Conservation (phyloP, 1,284 basidiomycete species). For the Coniophora puteana region DNA sequence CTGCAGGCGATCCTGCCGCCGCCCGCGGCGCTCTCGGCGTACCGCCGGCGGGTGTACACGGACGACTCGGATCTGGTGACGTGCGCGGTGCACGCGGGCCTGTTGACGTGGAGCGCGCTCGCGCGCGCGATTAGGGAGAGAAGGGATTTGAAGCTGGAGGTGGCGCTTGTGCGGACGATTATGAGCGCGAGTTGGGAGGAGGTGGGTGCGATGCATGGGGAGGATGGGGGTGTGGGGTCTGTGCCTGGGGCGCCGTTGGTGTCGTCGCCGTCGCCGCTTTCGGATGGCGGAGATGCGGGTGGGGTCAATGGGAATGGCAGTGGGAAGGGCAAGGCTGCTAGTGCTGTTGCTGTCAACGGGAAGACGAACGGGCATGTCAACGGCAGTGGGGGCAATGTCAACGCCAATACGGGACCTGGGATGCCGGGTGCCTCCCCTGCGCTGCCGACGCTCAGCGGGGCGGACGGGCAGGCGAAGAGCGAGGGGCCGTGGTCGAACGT, state of each 20-base stretch:
- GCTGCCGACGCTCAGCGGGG: background rate
- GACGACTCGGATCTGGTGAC: constrained; percentile 72
- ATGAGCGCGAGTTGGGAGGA: constrained; percentile 8
- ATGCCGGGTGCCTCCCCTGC: too few relatives aligned
- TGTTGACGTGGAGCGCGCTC: constrained; percentile 58
- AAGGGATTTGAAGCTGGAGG: constrained; percentile 50
- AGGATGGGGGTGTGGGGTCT: constrained; percentile 3
- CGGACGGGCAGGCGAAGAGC: constrained; percentile 1
- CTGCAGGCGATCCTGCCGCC: constrained; percentile 9
- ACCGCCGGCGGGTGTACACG: constrained; percentile 54
- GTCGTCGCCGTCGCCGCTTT: constrained; percentile 28
- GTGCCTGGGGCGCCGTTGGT: background rate
- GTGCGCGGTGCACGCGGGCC: constrained; percentile 69
- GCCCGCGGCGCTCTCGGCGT: constrained; percentile 23
- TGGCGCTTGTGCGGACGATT: constrained; percentile 32
- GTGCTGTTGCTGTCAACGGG: background rate
- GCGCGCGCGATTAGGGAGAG: constrained; percentile 46
- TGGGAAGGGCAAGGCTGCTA: constrained; percentile 9
- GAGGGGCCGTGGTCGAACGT: constrained; percentile 35
- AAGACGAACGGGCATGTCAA: constrained; percentile 24
- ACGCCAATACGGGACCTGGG: too few relatives aligned
- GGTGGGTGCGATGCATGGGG: constrained; percentile 19
- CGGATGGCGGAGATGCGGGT: constrained; percentile 22
- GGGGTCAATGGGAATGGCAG: constrained; percentile 15
- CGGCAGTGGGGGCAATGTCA: constrained; percentile 23